Conservation (phyloP, 148 eudicot species). For the Chenopodium album region DNA sequence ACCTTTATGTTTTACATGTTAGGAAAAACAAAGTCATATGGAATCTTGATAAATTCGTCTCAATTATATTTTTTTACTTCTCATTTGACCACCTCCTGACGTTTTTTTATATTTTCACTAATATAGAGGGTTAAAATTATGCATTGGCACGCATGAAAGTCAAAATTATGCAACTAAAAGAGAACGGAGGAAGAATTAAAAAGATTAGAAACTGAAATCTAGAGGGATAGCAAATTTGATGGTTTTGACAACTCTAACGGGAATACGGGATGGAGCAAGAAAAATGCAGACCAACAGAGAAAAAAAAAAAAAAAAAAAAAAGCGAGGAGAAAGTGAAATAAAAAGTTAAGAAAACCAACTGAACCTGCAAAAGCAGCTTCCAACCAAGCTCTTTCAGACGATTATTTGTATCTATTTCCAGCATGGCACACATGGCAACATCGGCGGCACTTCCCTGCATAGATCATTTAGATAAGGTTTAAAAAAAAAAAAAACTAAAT, state of each 20-base stretch:
- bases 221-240: neutral
- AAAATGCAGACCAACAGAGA: neutral
- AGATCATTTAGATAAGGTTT: constrained; percentile 7
- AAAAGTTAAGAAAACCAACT: constrained; percentile 6
- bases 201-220: neutral
- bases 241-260: neutral
- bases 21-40: too few relatives aligned
- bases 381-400: constrained; percentile 87
- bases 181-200: neutral
- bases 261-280: neutral
- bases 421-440: constrained; percentile 99
- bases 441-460: constrained; percentile 97
- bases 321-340: neutral
- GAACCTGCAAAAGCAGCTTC: constrained; percentile 88
- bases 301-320: neutral
- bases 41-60: too few relatives aligned
- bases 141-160: too few relatives aligned
- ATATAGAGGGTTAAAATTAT: too few relatives aligned
- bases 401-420: constrained; percentile 63
- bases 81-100: too few relatives aligned
- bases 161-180: too few relatives aligned
- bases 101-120: too few relatives aligned
- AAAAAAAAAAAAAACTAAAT: neutral
- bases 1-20: too few relatives aligned
- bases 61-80: too few relatives aligned